Evolutionary conservation across 768 basidiomycete genomes (phyloP), one percentile per base, ranked within the genome.

Genomic region (Boletus sp.): DNA sequence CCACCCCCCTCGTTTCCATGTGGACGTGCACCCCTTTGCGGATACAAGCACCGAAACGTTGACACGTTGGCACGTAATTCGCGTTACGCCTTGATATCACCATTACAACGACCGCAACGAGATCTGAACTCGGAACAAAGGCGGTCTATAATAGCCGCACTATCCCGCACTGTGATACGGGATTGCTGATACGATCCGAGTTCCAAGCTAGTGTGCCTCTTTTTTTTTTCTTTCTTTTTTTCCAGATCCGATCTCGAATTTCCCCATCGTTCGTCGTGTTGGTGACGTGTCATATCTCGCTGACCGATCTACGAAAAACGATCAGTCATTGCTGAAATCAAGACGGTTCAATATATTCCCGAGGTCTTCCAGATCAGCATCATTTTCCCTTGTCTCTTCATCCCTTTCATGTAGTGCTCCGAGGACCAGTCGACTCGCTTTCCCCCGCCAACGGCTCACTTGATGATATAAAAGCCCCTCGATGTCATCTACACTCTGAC

Each of bases 371-470:
- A 10, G 32, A 41, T 57, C 53, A 21, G 13, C 14, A 17, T 44
- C 47, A 6, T 7, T 5, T 38, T 42, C 52, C 30, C n/a, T 41
- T 5, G 30, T 17, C n/a, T 33, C 42, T 44, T 58, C 56, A 34
- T 29, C 51, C n/a, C 27, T 39, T 25, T 19, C n/a, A 1, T 39
- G 5, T 8, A 13, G 35, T 29, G 21, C 38, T 53, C 47, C 56
- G 25, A 52, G 40, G 48, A 39, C 53, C 25, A 32, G 27, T 6
- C 25, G 23, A 21, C 53, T 29, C 6, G 67, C 64, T 57, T 61
- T 70, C n/a, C 78, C 79, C 57, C 81, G 77, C 81, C 81, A 83
- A 52, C 74, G 70, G 50, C 75, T 74, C 35, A 82, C 76, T 60
- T 74, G 79, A 30, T 56, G 63, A 49, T 62, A 63, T 35, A 85